Base-by-base conservation (phyloP, 2,329 filamentous ascomycete genomes). In the Sporothrix inflata region DNA sequence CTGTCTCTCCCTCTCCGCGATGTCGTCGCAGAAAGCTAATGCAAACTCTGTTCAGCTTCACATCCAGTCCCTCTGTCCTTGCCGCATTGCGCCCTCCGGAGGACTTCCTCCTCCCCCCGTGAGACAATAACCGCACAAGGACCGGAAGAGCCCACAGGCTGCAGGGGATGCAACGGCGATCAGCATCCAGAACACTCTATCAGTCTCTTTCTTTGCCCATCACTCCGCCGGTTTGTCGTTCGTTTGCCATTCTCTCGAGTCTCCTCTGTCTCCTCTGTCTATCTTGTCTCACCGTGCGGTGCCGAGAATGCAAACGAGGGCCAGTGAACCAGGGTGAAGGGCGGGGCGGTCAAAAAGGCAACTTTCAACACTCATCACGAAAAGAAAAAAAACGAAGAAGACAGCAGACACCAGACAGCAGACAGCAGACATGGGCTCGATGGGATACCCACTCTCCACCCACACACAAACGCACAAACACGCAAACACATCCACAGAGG, bases 291-390 rank as follows among this genome's bases (percentile, higher is more conserved):
- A 66, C 24, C 4, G 24, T 14, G 24, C 63, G 40, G 63, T 49
- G 63, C 63, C 63, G 45, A 27, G 60, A 49, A 66, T 34, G 42
- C 63, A 66, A 66, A 49, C 63, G 63, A 66, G 63, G 8, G 38
- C 16, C 57, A 49, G 16, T 16, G 40, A 27, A 24, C 30, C 55
- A 61, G 30, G 19, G 55, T 61, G 55, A 61, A 30, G 55, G 34
- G 60, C 11, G 21, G 27, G 12, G 51, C 63, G 42, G 63, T 40
- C 40, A 49, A 12, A 67, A 67, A 51, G 27, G 63, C 16, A 51
- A 21, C 4, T 67, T 14, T 51, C 14, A 7, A 12, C 3, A 40
- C 9, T 21, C 1, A 65, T 65, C 60, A 19, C 40, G 4, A 30
- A 38, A 11, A 24, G 1, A 21, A 7, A 21, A 38, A 24, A 16